Evolutionary conservation across 805 yeast species (phyloP), one percentile per base, ranked within the genome.

Genomic region (Pichia kluyveri): DNA sequence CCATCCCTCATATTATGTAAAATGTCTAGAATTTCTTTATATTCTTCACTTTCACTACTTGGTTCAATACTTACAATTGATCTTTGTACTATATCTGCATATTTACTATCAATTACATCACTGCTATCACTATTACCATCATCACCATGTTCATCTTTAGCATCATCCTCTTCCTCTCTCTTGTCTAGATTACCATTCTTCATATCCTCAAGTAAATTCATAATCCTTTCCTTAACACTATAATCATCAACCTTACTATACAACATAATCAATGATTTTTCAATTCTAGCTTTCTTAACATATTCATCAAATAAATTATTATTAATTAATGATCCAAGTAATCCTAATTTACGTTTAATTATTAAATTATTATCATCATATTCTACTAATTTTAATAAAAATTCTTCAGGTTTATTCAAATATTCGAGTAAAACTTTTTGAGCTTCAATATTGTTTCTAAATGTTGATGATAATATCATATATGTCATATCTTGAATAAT

Each of bases 401-500:
- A 55, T 15, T 56, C 55, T 17, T 44, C 44, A 1, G 56, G 53
- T 14, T 58, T 49, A 9, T 48, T 41, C 23, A 62, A 43, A 41
- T 58, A 55, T 3, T 45, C 19, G 5, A 47, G 8, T 23, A 63
- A 53, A 4, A 41, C 43, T 8, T 48, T 40, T 41, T 58, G 60
- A 0, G 67, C 65, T 4, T 54, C 76, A 2, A 79, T 80, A 59
- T 89, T 89, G 60, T 88, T 88, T 56, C 96, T 72, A 41, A 88
- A 62, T 5, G 90, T 65, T 6, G 86, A 72, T 0, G 85, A 82
- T 49, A 89, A 68, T 30, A 83, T 69, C 51, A 88, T 69, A 14
- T 79, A 74, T 1, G 80, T 62, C 41, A 75, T 56, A 49, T 87
- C 93, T 49, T 72, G 68, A 1, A 70, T 43, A n/a, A 47, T 54